Evolutionary conservation across 108 stramenopile genomes (phyloP), one percentile per base, ranked within the genome.

Genomic region (Stephanodiscus minutulus): DNA sequence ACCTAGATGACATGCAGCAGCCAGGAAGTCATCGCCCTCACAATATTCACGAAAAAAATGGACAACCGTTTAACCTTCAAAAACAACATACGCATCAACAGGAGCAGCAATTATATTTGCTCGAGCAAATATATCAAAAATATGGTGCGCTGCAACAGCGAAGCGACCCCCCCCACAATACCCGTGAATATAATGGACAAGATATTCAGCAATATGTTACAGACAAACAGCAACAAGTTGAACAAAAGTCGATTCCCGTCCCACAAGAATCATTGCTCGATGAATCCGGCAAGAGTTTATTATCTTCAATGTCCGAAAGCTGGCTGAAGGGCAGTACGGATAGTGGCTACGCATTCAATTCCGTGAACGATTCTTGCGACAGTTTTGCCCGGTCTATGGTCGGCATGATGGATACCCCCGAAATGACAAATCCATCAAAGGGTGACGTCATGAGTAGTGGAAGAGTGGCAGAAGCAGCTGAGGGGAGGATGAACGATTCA

Each of bases 321-420:
- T 69, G 68, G 68, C 55, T 69, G 17, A 69, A 69, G 52, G 22
- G 66, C 46, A 47, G 13, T 17, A 56, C 18, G 4, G 50, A 25
- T 24, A 48, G 24, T 12, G 21, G 27, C 20, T 41, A 46, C 13
- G 57, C 39, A 17, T 69, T 69, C 58, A 36, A 69, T 39, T 69
- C 68, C 46, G 57, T 58, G n/a, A 46, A 46, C 43, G 57, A 55
- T 13, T 69, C 68, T 2, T 59, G 56, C 41, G 36, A 0, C 43
- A 69, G 43, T 29, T 49, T 21, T 50, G 47, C 1, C 4, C 0
- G 21, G 37, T 55, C 66, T 22, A 67, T 39, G 35, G 35, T 21
- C 29, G 8, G 11, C 11, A 11, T 39, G 39, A 39, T 39, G 39
- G 39, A 39, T 9, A 11, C 5, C 11, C 5, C 31, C 31, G 31